A percentile compares a stretch with the other conserved stretches of the same genome.
These are phyloP conservation scores for Solanum pinnatisectum DNA, from an alignment of 257 asterid genomes.

Conservation along the genomic window DNA sequence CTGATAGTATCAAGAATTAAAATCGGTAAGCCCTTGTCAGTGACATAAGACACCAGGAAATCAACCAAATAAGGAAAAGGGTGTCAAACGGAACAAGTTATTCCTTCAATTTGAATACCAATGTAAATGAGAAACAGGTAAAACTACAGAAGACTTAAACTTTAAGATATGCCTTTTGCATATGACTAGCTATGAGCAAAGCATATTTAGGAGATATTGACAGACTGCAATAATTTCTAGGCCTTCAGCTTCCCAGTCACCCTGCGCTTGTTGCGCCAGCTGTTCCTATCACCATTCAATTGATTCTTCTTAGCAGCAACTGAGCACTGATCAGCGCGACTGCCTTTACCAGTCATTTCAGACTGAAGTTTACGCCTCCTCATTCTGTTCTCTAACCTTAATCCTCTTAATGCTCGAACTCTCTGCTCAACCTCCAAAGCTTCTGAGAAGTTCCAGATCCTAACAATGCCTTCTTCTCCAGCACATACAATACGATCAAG, in stretches of 20 bases:
- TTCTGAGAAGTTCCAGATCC: conserved; percentile 89
- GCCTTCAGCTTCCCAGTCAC: conserved; percentile 65
- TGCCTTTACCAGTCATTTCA: conserved; percentile 34
- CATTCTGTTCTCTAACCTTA: conserved; percentile 74
- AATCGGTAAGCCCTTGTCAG: neutral
- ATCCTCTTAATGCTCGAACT: conserved; percentile 37
- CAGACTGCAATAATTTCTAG: conserved; percentile 18
- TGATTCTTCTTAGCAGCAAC: conserved; percentile 76
- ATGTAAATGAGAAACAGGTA: neutral
- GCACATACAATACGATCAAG: conserved; percentile 79
- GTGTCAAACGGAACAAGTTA: neutral
- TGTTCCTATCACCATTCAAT: conserved; percentile 48
- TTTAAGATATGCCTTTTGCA: neutral
- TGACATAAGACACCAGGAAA: neutral
- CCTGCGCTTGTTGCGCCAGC: conserved; percentile 67
- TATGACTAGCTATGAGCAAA: conserved; percentile 1
- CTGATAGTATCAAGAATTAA: neutral
- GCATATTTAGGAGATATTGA: neutral
- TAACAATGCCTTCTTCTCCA: conserved; percentile 87
- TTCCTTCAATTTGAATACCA: neutral
- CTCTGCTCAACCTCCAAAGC: conserved; percentile 75
- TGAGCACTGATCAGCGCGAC: conserved; percentile 56
- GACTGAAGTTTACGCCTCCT: conserved; percentile 59
- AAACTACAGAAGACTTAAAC: neutral
- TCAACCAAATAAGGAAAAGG: neutral